Conservation (phyloP, 768 basidiomycete genomes). For the Tulasnella sp. region DNA sequence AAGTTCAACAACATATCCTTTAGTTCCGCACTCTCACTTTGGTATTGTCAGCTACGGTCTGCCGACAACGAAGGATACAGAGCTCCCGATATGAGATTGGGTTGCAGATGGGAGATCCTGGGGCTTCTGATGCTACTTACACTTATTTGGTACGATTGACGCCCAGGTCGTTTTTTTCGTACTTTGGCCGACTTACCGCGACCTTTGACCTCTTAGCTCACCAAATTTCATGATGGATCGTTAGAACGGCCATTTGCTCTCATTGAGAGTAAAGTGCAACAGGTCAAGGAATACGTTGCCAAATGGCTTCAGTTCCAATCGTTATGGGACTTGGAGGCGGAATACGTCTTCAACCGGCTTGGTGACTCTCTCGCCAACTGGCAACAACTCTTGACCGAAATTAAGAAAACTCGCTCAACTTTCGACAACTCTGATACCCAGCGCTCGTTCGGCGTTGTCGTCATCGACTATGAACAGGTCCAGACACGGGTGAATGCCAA, state of each 20-base stretch:
- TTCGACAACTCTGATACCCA: slow-evolving; percentile 95
- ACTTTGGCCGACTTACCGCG: background rate
- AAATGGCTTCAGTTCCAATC: slow-evolving; percentile 99
- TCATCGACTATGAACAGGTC: slow-evolving; percentile 96
- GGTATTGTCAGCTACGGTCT: slow-evolving; percentile 58
- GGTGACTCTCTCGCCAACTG: slow-evolving; percentile 89
- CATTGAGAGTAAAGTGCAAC: slow-evolving; percentile 79
- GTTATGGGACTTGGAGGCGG: slow-evolving; percentile 94
- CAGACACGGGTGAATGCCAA: slow-evolving; percentile 96
- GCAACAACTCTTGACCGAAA: slow-evolving; percentile 93
- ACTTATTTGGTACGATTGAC: slow-evolving; percentile 54
- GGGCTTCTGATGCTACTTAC: slow-evolving; percentile 61
- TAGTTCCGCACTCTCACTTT: background rate
- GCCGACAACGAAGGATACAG: slow-evolving; percentile 75
- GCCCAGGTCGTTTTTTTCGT: background rate
- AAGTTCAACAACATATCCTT: slow-evolving; percentile 13
- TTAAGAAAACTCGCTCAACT: slow-evolving; percentile 90
- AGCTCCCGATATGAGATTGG: slow-evolving; percentile 97
- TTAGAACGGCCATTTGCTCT: slow-evolving; percentile 73
- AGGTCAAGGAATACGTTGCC: slow-evolving; percentile 80
- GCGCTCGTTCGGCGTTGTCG: slow-evolving; percentile 82
- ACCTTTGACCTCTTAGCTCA: slow-evolving; percentile 57
- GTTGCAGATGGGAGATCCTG: slow-evolving; percentile 65
- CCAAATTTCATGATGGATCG: slow-evolving; percentile 57
- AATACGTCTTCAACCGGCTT: slow-evolving; percentile 90